These are phyloP conservation scores for Zygoascus meyerae DNA, from an alignment of 1,139 yeast genomes.

Conservation along the genomic window DNA sequence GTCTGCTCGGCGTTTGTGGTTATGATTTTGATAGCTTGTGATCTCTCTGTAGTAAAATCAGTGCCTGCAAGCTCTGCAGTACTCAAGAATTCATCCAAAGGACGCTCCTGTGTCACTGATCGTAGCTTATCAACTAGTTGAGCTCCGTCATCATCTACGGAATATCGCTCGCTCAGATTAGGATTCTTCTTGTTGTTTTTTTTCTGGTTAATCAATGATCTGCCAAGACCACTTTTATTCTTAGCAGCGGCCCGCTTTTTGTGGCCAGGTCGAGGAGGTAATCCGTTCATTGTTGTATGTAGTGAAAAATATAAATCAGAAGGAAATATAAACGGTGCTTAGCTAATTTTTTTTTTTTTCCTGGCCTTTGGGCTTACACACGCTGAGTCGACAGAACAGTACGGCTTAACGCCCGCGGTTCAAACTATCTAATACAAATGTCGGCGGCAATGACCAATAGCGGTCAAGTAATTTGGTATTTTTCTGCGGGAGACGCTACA, in stretches of 20 bases:
- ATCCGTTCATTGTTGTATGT: conserved; percentile 1
- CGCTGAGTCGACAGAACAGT: background rate
- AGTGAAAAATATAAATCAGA: too few species aligned
- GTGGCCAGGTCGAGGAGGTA: conserved; percentile 63
- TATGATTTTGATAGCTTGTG: conserved; percentile 77
- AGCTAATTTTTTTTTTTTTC: too few species aligned
- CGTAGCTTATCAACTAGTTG: conserved; percentile 86
- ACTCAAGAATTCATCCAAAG: conserved; percentile 87
- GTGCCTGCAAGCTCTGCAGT: conserved; percentile 96
- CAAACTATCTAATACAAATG: background rate
- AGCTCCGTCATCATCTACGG: conserved; percentile 29
- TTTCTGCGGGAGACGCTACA: background rate
- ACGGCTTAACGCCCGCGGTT: background rate
- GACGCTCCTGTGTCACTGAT: conserved; percentile 91
- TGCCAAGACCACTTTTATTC: conserved; percentile 78
- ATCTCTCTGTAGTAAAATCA: conserved; percentile 89
- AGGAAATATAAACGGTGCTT: too few species aligned
- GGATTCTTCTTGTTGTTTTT: conserved; percentile 65
- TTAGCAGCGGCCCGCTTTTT: conserved; percentile 59
- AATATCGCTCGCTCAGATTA: conserved; percentile 57
- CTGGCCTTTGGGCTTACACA: too few species aligned
- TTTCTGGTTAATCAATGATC: conserved; percentile 73
- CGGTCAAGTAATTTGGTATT: background rate
- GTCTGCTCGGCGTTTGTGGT: conserved; percentile 32
- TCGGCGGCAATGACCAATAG: too few species aligned